Evolutionary conservation across 1,139 yeast genomes (phyloP).

Genomic region (Blastobotrys serpentis): DNA sequence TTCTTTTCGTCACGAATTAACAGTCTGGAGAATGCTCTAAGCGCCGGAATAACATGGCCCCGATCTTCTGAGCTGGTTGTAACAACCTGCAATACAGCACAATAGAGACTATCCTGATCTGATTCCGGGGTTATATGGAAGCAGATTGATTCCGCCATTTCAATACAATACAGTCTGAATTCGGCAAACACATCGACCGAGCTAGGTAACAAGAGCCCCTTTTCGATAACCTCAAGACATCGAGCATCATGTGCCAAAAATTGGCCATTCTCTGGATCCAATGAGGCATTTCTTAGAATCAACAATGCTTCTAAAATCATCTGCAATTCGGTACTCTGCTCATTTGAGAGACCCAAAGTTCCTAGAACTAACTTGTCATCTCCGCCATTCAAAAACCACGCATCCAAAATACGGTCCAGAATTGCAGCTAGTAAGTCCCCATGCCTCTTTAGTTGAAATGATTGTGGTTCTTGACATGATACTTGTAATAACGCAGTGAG

Average conservation of each 20-base stretch:
- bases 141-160: constrained; percentile 79
- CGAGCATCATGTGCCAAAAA: constrained; percentile 57
- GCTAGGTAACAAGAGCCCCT: constrained; percentile 46
- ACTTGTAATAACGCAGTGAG: constrained; percentile 57
- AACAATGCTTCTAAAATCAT: constrained; percentile 63
- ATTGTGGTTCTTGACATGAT: constrained; percentile 51
- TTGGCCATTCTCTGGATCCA: constrained; percentile 82
- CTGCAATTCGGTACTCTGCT: constrained; percentile 41
- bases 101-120: constrained; percentile 45
- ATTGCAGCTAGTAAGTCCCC: constrained; percentile 53
- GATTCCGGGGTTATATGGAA: constrained; percentile 77
- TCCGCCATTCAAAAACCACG: neutral
- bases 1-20: constrained; percentile 41
- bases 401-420: constrained; percentile 32
- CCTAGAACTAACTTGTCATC: constrained; percentile 17
- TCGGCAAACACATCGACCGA: constrained; percentile 51
- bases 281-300: constrained; percentile 74
- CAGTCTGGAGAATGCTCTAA: constrained; percentile 41
- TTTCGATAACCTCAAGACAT: constrained; percentile 42
- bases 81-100: constrained; percentile 24
- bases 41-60: constrained; percentile 39
- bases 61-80: constrained; percentile 35
- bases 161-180: constrained; percentile 66
- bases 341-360: constrained; percentile 22
- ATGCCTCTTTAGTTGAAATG: constrained; percentile 50